Evolutionary conservation across 2,329 filamentous ascomycete genomes (phyloP), one percentile per base, ranked within the genome.

Genomic region (Clonostachys rhizophaga): DNA sequence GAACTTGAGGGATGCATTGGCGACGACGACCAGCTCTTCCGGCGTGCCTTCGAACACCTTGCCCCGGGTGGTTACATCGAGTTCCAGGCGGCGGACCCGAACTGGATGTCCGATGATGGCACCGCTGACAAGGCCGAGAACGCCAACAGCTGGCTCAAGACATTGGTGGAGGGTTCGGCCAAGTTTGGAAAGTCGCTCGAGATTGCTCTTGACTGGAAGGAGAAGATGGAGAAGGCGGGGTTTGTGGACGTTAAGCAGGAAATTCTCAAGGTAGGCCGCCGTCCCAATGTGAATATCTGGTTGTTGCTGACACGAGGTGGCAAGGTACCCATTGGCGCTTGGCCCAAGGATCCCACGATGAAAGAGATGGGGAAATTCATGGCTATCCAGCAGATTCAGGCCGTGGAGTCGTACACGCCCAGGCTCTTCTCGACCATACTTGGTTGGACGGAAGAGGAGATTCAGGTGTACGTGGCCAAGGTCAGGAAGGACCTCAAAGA

Each of bases 321-420:
- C 24, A 30, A 30, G 24, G 9, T 30, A 10, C 24, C 24, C 24
- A 30, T 30, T 30, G 24, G 24, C 9, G 24, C 24, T 30, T 69
- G 66, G 60, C 60, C 78, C 46, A 78, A 78, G 62, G 47, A 52
- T 44, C 50, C 52, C 24, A 41, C 47, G n/a, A 30, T 49, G 40
- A 69, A 69, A 46, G 65, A 69, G 43, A 51, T 68, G 0, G 66
- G 66, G 36, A 54, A 55, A 1, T 68, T 58, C 44, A 66, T 69
- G 54, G 54, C 63, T 40, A 54, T 62, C 0, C 65, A 70, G 41
- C 69, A 70, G 67, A 66, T 70, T 46, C 69, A 70, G 67, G 66
- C 66, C 14, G 66, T 67, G 3, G 68, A 66, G 42, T 69, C 67
- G 11, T 65, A 71, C 45, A 68, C 65, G 2, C 67, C 64, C 24